Evolutionary conservation across 2,329 filamentous ascomycete species (phyloP), one percentile per base, ranked within the genome.

Genomic region (Colletotrichum chrysophilum): DNA sequence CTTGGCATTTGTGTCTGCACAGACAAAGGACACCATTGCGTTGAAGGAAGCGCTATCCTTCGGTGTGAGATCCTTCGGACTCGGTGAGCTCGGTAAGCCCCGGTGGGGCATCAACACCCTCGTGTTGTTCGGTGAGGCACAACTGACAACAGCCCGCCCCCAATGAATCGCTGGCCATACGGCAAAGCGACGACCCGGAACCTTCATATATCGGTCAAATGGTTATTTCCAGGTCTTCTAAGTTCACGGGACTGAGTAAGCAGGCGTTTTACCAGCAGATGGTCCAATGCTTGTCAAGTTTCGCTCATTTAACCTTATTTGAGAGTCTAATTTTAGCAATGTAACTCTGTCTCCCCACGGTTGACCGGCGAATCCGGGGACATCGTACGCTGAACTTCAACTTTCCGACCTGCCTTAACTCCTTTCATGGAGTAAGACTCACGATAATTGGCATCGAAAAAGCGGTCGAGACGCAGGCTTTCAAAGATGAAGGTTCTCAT

Each of bases 401-500:
- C 5, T n/a, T n/a, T 2, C n/a, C n/a, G 3, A 48, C n/a, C n/a
- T 48, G 18, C n/a, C 13, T 9, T 5, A 64, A 7, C n/a, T 10
- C 32, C 21, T 5, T 61, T 21, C 10, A n/a, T 5, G 5, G 8
- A 21, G 43, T 2, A 9, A 12, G 4, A 7, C 43, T 24, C 6
- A 52, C 12, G 2, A 21, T 13, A 52, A 3, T 24, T 21, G n/a
- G n/a, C n/a, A 21, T 13, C 0, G 5, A 52, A 0, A 21, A 1
- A 1, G 6, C n/a, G 10, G n/a, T 24, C 0, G 12, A 24, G 26
- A 32, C 10, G 3, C n/a, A 0, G 4, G 13, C 32, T 4, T 2
- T n/a, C 21, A n/a, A 74, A 21, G 10, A 52, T 74, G 66, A 74
- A 74, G 32, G 71, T 72, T 10, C 72, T 75, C 61, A 72, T 75